A percentile compares a stretch with the other conserved stretches of the same genome.
phyloP scores from a whole-genome alignment of 192 early-diverging fungal genomes.

The Umbelopsis vinacea region DNA sequence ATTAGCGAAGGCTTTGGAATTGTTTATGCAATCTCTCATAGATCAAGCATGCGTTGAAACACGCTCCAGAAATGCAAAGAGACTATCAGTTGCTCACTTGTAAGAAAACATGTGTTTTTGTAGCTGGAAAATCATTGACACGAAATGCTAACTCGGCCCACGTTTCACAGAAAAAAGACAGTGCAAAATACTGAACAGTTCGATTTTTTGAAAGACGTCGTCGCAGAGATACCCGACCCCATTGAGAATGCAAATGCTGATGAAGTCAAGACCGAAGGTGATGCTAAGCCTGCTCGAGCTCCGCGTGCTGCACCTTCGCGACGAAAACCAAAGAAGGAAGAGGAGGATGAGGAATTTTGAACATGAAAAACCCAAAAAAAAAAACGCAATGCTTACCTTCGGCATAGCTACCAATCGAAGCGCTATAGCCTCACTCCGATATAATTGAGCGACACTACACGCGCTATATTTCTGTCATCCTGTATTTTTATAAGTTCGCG shows the following conservation, averaged over 20 bases:
- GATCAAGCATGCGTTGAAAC: slow-evolving; percentile 86
- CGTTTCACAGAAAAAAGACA: slow-evolving; percentile 70
- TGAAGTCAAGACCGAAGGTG: slow-evolving; percentile 8
- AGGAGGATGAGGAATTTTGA: slow-evolving; percentile 16
- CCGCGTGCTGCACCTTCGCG: slow-evolving; percentile 2
- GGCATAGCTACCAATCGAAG: no score
- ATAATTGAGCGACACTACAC: no score
- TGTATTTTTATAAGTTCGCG: no score
- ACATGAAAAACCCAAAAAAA: neutral
- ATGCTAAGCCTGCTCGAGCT: slow-evolving; percentile 12
- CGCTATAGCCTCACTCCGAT: no score
- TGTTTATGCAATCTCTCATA: slow-evolving; percentile 94
- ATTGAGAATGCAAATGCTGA: slow-evolving; percentile 26
- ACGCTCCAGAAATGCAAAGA: slow-evolving; percentile 76
- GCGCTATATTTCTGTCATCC: no score
- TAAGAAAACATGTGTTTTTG: slow-evolving; percentile 45
- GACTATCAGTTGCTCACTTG: slow-evolving; percentile 87
- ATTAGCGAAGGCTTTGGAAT: slow-evolving; percentile 89
- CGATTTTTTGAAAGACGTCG: slow-evolving; percentile 92
- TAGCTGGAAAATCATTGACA: neutral
- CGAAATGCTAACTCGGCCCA: neutral
- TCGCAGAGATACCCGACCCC: slow-evolving; percentile 82
- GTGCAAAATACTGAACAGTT: slow-evolving; percentile 86
- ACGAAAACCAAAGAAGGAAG: slow-evolving; percentile 22
- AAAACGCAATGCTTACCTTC: neutral